Conservation (phyloP, 495 filamentous ascomycete genomes). For the Xylaria scruposa region DNA sequence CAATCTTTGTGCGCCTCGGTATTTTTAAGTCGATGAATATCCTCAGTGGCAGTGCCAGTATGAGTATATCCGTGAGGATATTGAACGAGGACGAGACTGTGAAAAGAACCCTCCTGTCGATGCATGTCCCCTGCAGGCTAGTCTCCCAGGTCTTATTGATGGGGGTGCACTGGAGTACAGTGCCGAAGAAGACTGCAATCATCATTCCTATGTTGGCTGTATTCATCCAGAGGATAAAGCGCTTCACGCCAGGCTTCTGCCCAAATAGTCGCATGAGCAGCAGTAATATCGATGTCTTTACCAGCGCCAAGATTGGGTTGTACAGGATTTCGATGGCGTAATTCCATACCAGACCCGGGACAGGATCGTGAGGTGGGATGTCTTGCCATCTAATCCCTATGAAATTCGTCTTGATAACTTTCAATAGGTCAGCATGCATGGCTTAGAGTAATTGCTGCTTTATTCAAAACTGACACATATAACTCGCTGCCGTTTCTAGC, state of each 20-base stretch:
- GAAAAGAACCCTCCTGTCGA: slow-evolving; percentile 55
- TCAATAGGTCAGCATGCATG: slow-evolving; percentile 19
- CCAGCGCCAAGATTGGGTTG: slow-evolving; percentile 66
- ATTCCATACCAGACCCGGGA: slow-evolving; percentile 52
- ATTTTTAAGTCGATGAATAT: slow-evolving; percentile 57
- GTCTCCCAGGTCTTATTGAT: slow-evolving; percentile 55
- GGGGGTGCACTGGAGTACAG: slow-evolving; percentile 65
- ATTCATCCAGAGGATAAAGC: slow-evolving; percentile 56
- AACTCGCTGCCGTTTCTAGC: slow-evolving; percentile 51
- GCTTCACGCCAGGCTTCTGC: slow-evolving; percentile 52
- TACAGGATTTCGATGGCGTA: slow-evolving; percentile 67
- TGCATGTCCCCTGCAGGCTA: slow-evolving; percentile 52
- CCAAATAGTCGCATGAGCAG: slow-evolving; percentile 60
- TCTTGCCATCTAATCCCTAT: slow-evolving; percentile 56
- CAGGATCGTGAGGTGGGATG: slow-evolving; percentile 52
- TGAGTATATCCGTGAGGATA: slow-evolving; percentile 58
- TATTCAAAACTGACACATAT: slow-evolving; percentile 46
- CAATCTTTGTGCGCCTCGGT: slow-evolving; percentile 53
- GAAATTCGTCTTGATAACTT: slow-evolving; percentile 61
- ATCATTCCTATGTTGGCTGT: slow-evolving; percentile 58
- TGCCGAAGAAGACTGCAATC: slow-evolving; percentile 61
- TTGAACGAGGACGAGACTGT: slow-evolving; percentile 55
- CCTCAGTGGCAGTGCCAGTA: slow-evolving; percentile 56
- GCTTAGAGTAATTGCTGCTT: neutral
- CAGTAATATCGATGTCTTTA: slow-evolving; percentile 66